Evolutionary conservation across 768 basidiomycete species (phyloP).

Genomic region (Paxillus rubicundulus): DNA sequence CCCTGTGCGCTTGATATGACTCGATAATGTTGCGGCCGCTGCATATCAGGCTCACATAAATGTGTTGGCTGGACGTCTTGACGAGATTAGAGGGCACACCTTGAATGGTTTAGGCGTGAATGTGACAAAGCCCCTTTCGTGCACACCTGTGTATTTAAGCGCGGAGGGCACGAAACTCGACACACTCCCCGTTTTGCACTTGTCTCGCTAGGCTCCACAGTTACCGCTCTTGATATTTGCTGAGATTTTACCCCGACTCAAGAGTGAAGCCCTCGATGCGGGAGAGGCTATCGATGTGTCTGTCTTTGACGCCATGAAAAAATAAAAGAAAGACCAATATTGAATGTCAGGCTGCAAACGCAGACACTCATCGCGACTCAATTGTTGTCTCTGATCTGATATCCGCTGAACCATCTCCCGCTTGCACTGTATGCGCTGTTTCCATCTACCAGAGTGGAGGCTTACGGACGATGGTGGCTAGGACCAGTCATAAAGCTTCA

Average conservation of each 20-base stretch:
- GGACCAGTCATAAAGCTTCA: background rate
- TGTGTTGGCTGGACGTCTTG: conserved; percentile 3
- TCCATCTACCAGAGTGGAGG: background rate
- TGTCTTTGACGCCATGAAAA: background rate
- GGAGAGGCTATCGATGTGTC: conserved; percentile 5
- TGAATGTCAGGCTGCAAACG: background rate
- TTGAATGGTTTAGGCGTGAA: background rate
- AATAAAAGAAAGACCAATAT: background rate
- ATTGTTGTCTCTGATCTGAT: background rate
- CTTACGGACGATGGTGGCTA: background rate
- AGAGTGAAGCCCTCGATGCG: conserved; percentile 4
- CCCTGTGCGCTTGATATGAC: background rate
- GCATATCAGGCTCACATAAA: conserved; percentile 3
- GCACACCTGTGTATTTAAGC: conserved; percentile 1
- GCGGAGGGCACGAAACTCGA: background rate
- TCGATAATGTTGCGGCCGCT: background rate
- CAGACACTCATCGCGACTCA: background rate
- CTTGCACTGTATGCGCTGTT: background rate
- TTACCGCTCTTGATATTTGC: conserved; percentile 9
- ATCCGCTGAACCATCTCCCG: no score
- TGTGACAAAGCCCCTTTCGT: conserved; percentile 9
- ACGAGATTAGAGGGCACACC: conserved; percentile 5
- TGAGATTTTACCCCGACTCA: conserved; percentile 12
- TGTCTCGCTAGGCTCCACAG: background rate
- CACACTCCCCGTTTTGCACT: background rate